Conservation (phyloP, 2,329 filamentous ascomycete species). For the Colletotrichum trifolii region DNA sequence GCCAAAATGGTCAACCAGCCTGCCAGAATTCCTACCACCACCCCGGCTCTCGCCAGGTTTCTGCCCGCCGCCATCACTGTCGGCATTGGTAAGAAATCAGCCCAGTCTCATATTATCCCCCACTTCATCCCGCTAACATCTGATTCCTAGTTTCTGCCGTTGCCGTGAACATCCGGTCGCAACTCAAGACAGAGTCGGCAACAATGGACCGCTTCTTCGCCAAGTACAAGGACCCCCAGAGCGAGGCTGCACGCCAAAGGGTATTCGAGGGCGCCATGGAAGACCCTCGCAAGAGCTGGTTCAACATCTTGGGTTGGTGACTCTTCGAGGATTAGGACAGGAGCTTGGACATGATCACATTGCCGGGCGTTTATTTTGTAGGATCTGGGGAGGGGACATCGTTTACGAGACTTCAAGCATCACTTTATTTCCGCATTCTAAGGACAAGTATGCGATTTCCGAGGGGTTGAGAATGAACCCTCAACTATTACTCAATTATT, state of each 20-base stretch:
- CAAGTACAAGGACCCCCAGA: slow-evolving; percentile 51
- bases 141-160: slow-evolving; percentile 38
- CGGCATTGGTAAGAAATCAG: slow-evolving; percentile 18
- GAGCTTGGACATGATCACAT: not conserved
- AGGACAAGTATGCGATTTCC: no score
- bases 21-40: slow-evolving; percentile 22
- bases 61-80: slow-evolving; percentile 30
- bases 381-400: no score
- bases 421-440: no score
- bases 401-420: no score
- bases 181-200: slow-evolving; percentile 46
- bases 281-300: slow-evolving; percentile 49
- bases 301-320: slow-evolving; percentile 49
- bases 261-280: slow-evolving; percentile 45
- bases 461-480: no score
- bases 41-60: slow-evolving; percentile 26
- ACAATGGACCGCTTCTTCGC: slow-evolving; percentile 52
- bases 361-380: no score
- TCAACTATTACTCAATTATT: no score
- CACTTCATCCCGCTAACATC: not conserved
- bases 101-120: fast-evolving
- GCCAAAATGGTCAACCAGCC: slow-evolving; percentile 32
- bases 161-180: slow-evolving; percentile 46
- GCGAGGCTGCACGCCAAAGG: slow-evolving; percentile 47
- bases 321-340: slow-evolving; percentile 18